Base-by-base conservation (phyloP, 2,329 filamentous ascomycete species). In the Sporothrix mexicana region DNA sequence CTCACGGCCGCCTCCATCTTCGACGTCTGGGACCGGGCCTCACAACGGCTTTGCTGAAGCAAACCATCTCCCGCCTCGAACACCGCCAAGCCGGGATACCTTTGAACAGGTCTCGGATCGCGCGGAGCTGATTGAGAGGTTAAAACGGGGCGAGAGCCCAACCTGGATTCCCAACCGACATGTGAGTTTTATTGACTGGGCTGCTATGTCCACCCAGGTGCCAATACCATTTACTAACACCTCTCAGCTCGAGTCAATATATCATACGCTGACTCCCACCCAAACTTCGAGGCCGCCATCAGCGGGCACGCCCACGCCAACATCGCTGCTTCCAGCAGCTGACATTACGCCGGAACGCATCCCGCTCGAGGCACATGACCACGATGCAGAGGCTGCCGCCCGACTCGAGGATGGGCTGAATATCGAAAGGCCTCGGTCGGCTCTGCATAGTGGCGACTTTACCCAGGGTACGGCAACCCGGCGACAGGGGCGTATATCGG, bases 361-460 rank as follows among this genome's bases (percentile, higher is more conserved):
- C 10, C 47, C 74, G 10, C 13, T 66, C 55, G 77, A 79, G 72
- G 74, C 75, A 10, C 72, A 78, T 78, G 74, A 77, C 23, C 73
- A 77, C 8, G 81, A 83, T 15, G 75, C 78, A 17, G 78, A 81
- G 20, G 79, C 81, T 62, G 82, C 85, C 55, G 81, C 82, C 73
- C 83, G 84, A 74, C 77, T 88, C 62, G 83, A 84, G 74, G 85
- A 88, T 73, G 88, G 90, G 5, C 79, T 88, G 75, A 88, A 89
- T 75, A 95, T 97, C 75, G 91, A 95, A 80, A 88, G 95, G 70
- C 95, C 95, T 64, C 87, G 93, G 71, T 98, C 95, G 45, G 90
- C 90, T 62, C 82, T 92, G 12, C 90, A 92, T 76, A 89, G 87
- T 74, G 90, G 90, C 3, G 87, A 92, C 78, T 92, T 92, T 73